phyloP scores from a whole-genome alignment of 371 early-diverging fungal genomes.

The Basidiobolus meristosporus region DNA sequence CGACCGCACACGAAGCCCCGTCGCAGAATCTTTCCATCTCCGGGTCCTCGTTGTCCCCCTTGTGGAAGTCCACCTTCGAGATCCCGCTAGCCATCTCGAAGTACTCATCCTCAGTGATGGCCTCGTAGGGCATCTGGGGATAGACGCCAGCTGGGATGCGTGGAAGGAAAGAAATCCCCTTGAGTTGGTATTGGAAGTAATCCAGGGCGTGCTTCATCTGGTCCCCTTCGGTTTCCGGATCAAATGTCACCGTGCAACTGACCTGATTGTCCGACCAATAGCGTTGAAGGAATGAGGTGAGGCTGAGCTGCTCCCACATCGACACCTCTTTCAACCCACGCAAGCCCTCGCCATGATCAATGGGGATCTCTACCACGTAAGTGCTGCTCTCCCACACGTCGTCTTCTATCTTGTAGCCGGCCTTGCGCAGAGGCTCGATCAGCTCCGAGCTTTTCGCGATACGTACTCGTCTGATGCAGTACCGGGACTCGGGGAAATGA shows the following conservation, averaged over 20 bases:
- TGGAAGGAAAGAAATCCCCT: constrained; percentile 16
- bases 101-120: constrained; percentile 9
- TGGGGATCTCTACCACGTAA: constrained; percentile 13
- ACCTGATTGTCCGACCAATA: constrained; percentile 19
- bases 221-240: constrained; percentile 8
- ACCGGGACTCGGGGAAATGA: constrained; percentile 17
- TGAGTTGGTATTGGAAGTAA: constrained; percentile 17
- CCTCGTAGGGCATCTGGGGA: constrained; percentile 17
- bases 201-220: constrained; percentile 9
- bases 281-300: constrained; percentile 13
- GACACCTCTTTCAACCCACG: constrained; percentile 8
- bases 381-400: constrained; percentile 9
- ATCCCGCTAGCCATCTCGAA: constrained; percentile 3
- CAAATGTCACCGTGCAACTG: constrained; percentile 15
- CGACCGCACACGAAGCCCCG: constrained; percentile 2
- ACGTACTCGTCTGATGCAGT: constrained; percentile 16
- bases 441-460: constrained; percentile 8
- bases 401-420: constrained; percentile 9
- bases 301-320: constrained; percentile 18
- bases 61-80: constrained; percentile 1
- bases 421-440: constrained; percentile 4
- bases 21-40: constrained; percentile 8
- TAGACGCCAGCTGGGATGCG: constrained; percentile 11
- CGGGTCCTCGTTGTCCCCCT: constrained; percentile 4
- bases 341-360: constrained; percentile 14